Base-by-base conservation (phyloP, 768 basidiomycete genomes). In the Phylloporus rhodoxanthus region DNA sequence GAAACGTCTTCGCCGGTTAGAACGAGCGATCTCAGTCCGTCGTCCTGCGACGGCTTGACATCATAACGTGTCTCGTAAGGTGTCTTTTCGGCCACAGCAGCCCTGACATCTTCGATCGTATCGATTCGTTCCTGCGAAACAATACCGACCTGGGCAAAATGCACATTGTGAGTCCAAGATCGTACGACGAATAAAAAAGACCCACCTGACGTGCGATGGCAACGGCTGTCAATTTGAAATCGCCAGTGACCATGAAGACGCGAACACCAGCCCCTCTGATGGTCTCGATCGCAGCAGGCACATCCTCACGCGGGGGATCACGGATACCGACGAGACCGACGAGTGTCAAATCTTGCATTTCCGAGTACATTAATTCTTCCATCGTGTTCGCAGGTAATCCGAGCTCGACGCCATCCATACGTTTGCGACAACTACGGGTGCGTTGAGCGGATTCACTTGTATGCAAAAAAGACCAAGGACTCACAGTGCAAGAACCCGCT, bases 231-330 rank as follows among this genome's bases (percentile, higher is more conserved):
- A 77, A 66, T 29, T 73, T 66, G 62, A 78, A 77, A 57, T 80
- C 79, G 28, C 79, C 79, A 1, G 79, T 81, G 14, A 81, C 70
- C 78, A 81, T 80, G 56, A 77, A 74, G 28, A 80, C 72, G 14
- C 74, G 72, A 47, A 79, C 72, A 13, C 80, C 79, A 17, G 80
- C 80, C 36, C 70, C 57, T 39, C 73, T 64, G 59, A 76, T 77
- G 41, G 72, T 68, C 15, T 65, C 56, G 2, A 82, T 75, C 11
- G 80, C 75, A 5, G 61, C 65, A 1, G 70, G 65, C 5, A 74
- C 74, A 36, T 80, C 75, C 5, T 71, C 71, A 15, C 80, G 73
- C n/a, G 79, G 80, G 13, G 80, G 80, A 53, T 82, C 81, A 55
- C 73, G 72, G 52, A 82, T 71, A n/a, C 73, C 79, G 15, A 75